Evolutionary conservation across 1,139 yeast species (phyloP).

Genomic region (Yamadazyma membranifaciens): DNA sequence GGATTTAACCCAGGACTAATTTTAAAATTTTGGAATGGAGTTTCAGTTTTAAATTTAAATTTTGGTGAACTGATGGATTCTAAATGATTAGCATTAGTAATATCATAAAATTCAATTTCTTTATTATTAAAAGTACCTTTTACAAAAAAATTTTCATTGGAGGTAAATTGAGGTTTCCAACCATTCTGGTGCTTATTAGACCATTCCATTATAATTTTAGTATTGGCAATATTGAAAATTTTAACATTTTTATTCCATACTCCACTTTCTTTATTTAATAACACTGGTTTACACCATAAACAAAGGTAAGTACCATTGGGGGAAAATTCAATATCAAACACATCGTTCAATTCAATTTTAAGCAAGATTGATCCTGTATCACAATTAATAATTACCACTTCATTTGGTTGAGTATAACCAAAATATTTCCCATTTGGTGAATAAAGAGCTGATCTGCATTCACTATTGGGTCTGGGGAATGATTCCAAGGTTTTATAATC

Average conservation of each 20-base stretch:
- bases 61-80: conserved; percentile 46
- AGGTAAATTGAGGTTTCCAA: conserved; percentile 88
- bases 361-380: conserved; percentile 28
- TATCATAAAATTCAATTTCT: conserved; percentile 73
- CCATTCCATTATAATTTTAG: conserved; percentile 61
- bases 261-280: conserved; percentile 57
- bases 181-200: conserved; percentile 82
- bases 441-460: conserved; percentile 48
- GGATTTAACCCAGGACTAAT: conserved; percentile 90
- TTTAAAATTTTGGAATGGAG: conserved; percentile 52
- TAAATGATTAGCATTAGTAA: conserved; percentile 42
- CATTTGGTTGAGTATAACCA: conserved; percentile 55
- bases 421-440: conserved; percentile 55
- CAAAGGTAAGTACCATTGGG: conserved; percentile 84
- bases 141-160: conserved; percentile 71
- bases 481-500: conserved; percentile 42
- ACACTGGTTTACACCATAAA: conserved; percentile 88
- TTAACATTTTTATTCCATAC: conserved; percentile 76
- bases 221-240: conserved; percentile 56
- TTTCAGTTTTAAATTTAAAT: conserved; percentile 59
- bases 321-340: conserved; percentile 81
- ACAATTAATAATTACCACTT: conserved; percentile 55
- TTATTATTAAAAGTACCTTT: conserved; percentile 52
- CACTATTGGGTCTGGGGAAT: conserved; percentile 35
- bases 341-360: conserved; percentile 54